Evolutionary conservation across 371 early-diverging fungal species (phyloP).

Genomic region (Mucor velutinosus): DNA sequence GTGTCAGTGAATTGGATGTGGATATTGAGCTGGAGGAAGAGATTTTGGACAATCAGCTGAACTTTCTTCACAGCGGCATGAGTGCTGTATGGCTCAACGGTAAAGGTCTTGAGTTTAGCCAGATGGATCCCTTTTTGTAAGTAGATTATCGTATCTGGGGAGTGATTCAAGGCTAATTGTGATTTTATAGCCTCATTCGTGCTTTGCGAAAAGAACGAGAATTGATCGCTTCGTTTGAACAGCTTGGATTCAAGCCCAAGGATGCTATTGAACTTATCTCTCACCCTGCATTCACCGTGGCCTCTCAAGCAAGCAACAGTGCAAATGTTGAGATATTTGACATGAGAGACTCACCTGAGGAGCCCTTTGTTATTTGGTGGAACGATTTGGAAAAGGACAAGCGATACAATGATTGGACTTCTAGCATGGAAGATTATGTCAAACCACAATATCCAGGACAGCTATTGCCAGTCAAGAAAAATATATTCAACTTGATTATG

Average conservation of each 20-base stretch:
- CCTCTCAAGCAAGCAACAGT: conserved; percentile 24
- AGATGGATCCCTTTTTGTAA: conserved; percentile 72
- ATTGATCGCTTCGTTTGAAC: conserved; percentile 47
- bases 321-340: conserved; percentile 68
- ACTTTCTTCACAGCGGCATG: conserved; percentile 25
- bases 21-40: conserved; percentile 32
- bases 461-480: conserved; percentile 71
- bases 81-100: conserved; percentile 76
- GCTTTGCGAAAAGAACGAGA: conserved; percentile 30
- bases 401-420: conserved; percentile 74
- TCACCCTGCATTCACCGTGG: conserved; percentile 35
- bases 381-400: conserved; percentile 89
- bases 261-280: conserved; percentile 72
- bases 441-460: conserved; percentile 69
- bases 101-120: conserved; percentile 48
- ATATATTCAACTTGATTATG: conserved; percentile 72
- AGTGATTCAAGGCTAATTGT: conserved; percentile 1
- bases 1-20: conserved; percentile 53
- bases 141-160: neutral
- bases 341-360: conserved; percentile 66
- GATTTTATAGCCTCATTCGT: conserved; percentile 25
- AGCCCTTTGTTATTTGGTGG: conserved; percentile 73
- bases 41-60: conserved; percentile 37
- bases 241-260: conserved; percentile 53
- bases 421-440: conserved; percentile 52